Base-by-base conservation (phyloP, 257 asterid genomes). In the Henckelia pumila region DNA sequence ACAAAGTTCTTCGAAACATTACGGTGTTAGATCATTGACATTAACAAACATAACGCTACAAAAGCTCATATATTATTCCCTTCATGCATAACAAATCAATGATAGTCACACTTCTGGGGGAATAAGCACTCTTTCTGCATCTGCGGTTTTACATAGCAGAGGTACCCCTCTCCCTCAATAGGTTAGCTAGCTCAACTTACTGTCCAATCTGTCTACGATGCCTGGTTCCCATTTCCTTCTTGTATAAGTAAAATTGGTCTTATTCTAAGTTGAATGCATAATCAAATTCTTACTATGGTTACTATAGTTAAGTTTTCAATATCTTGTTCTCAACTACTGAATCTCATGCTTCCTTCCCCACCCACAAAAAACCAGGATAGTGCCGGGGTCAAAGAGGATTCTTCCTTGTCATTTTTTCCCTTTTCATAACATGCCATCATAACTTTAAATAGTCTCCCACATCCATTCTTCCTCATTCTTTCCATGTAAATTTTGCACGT, bases 401-500 rank as follows among this genome's bases (percentile, higher is more conserved):
- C 40, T 33, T 33, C 40, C 40, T 7, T 33, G 1, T 35, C 47
- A 35, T 9, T 35, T 35, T 32, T 35, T 10, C 16, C 47, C 14
- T 35, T 11, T 11, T 11, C 47, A 33, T 37, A 37, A 37, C 3
- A 37, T 37, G 49, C 0, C 16, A 37, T 37, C n/a, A 40, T 35
- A 40, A 40, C 50, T 40, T 40, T 40, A 11, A 40, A 40, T 3
- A 40, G 52, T 40, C 55, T 47, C 20, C 55, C 20, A 17, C 20
- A 20, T 26, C 57, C 49, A 13, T 23, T 29, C 35, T 16, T 44
- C 37, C 19, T 21, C 52, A 49, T 35, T 28, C 58, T 33, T 63
- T 50, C 35, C 50, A 57, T 17, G 69, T 56, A 55, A 37, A 28
- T 59, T 29, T 66, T 56, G 17, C 59, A 53, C 5, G 23, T 26